These are phyloP conservation scores for Vinca major DNA, from an alignment of 305 asterid species.

Conservation along the genomic window DNA sequence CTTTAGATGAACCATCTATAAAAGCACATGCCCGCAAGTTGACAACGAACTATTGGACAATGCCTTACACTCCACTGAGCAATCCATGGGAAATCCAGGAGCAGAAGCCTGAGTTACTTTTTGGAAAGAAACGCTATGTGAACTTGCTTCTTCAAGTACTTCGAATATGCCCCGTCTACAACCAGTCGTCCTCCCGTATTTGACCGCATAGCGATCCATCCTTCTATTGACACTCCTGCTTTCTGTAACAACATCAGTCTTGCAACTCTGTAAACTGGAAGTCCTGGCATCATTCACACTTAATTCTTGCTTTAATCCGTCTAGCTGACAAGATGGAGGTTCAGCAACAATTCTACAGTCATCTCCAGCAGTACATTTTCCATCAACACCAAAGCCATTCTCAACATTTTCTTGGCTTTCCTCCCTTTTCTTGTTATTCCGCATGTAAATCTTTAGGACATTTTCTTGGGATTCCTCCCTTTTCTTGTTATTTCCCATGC, in stretches of 20 bases:
- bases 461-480: too few species aligned
- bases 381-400: conserved; percentile 4
- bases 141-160: conserved; percentile 14
- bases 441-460: conserved; percentile 29
- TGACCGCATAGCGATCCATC: conserved; percentile 31
- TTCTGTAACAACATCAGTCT: conserved; percentile 18
- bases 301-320: conserved; percentile 17
- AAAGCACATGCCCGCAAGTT: conserved; percentile 23
- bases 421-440: conserved; percentile 37
- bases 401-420: conserved; percentile 21
- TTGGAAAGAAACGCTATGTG: conserved; percentile 12
- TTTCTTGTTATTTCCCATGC: too few species aligned
- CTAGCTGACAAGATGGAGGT: conserved; percentile 19
- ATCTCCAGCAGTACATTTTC: conserved; percentile 24
- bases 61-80: conserved; percentile 32
- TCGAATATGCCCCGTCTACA: conserved; percentile 18
- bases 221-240: conserved; percentile 24
- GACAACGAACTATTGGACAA: conserved; percentile 22
- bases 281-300: conserved; percentile 8
- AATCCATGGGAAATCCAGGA: conserved; percentile 26
- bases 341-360: conserved; percentile 17
- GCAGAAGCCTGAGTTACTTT: conserved; percentile 18
- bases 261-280: conserved; percentile 19
- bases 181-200: conserved; percentile 37
- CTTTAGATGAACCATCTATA: conserved; percentile 14